A percentile compares a stretch with the other conserved stretches of the same genome.
Evolutionary conservation across 495 filamentous ascomycete genomes (phyloP).

Genomic region (Lindgomyces ingoldianus): DNA sequence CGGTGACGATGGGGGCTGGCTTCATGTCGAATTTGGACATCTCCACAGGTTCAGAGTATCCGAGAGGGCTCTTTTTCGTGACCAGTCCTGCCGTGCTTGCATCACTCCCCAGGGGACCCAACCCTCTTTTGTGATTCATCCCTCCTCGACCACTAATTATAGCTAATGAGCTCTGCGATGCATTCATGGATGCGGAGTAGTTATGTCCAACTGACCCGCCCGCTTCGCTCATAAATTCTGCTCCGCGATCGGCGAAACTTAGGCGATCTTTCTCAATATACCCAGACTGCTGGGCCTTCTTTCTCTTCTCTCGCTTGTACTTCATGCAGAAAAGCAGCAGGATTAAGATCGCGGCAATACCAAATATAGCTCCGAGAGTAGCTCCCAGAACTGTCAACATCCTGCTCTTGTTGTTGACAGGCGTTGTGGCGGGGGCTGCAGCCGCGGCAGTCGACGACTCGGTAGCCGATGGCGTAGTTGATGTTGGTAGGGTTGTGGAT

Average conservation of each 20-base stretch:
- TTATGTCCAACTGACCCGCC: slow-evolving; percentile 50
- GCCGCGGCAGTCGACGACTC: slow-evolving; percentile 42
- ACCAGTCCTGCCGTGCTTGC: slow-evolving; percentile 43
- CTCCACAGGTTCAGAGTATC: slow-evolving; percentile 41
- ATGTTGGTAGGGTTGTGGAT: slow-evolving; percentile 40
- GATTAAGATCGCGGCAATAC: slow-evolving; percentile 67
- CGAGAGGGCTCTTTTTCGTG: slow-evolving; percentile 37
- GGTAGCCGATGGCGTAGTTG: slow-evolving; percentile 49
- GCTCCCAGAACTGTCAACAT: slow-evolving; percentile 71
- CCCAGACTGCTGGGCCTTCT: slow-evolving; percentile 51
- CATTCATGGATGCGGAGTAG: slow-evolving; percentile 45
- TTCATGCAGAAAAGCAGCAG: slow-evolving; percentile 67
- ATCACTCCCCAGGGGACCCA: slow-evolving; percentile 35
- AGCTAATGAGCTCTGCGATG: slow-evolving; percentile 45
- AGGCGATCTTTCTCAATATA: slow-evolving; percentile 59
- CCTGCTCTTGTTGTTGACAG: slow-evolving; percentile 43
- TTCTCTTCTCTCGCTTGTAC: slow-evolving; percentile 58
- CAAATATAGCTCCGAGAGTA: slow-evolving; percentile 76
- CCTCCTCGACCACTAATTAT: slow-evolving; percentile 48
- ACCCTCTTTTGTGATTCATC: slow-evolving; percentile 42
- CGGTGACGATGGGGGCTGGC: slow-evolving; percentile 7
- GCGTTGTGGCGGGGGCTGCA: slow-evolving; percentile 25
- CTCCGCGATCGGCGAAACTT: slow-evolving; percentile 66
- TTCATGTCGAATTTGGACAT: slow-evolving; percentile 40
- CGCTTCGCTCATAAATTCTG: slow-evolving; percentile 57